Conservation (phyloP, 2,329 filamentous ascomycete genomes). For the Nothophaeocryptopus gaeumannii region DNA sequence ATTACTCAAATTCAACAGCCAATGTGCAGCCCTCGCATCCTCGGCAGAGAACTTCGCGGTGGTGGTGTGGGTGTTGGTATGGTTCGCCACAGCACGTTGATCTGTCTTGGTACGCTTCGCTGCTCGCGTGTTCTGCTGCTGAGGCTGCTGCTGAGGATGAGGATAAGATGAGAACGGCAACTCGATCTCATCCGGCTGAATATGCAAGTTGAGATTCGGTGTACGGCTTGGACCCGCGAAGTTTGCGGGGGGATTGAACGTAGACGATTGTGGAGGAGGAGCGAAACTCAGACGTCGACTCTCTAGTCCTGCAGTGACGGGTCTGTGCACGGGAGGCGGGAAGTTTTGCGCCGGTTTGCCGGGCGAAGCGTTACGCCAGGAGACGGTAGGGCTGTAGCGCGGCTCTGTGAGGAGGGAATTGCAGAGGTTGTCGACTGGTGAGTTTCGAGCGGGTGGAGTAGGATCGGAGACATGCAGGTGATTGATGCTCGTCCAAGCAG, state of each 20-base stretch:
- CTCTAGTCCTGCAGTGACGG: no score
- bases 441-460: not conserved
- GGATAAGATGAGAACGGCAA: no score
- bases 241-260: no score
- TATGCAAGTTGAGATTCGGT: no score
- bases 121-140: no score
- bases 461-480: slow-evolving; percentile 1
- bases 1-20: slow-evolving; percentile 25
- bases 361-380: slow-evolving; percentile 19
- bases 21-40: slow-evolving; percentile 26
- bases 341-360: not conserved
- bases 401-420: slow-evolving; percentile 23
- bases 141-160: no score
- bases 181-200: no score
- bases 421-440: slow-evolving; percentile 8
- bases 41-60: slow-evolving; percentile 18
- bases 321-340: no score
- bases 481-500: slow-evolving; percentile 32
- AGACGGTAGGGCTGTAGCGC: slow-evolving; percentile 18
- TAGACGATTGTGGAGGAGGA: no score
- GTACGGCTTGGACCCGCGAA: no score
- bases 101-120: no score
- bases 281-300: no score
- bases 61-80: not conserved
- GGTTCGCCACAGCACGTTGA: not conserved